Evolutionary conservation across 257 asterid species (phyloP), one percentile per base, ranked within the genome.

Genomic region (Eucommia ulmoides): DNA sequence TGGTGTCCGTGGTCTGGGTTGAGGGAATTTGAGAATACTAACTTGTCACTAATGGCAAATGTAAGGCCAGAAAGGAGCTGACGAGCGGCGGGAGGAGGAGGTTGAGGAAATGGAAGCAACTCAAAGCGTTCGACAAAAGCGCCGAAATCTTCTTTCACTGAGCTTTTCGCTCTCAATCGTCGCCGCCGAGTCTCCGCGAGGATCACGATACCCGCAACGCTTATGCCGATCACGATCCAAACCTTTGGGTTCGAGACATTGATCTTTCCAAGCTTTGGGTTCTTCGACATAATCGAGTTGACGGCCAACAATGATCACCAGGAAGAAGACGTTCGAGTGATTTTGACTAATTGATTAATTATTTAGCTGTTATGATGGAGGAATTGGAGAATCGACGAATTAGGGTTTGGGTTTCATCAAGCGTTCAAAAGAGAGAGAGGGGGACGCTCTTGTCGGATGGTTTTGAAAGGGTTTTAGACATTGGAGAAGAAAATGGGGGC

Each of bases 21-120:
- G n/a, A n/a, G 38, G 12, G 3, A 35, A 35, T 42, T 22, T 5
- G 24, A 22, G 42, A 55, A 20, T 33, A 45, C 59, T 59, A 65
- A 91, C 99, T 77, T 78, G 82, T 91, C 99, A 41, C 60, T 79
- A 45, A 91, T 55, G 62, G 99, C 89, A 56, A 86, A 91, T 47
- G 84, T 67, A 62, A 91, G 80, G 41, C 71, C 84, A 45, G 93
- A 52, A 48, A 91, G 81, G n/a, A 75, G 65, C 19, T 77, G 92
- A 21, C 77, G 82, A 56, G 96, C 84, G 16, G 99, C 94, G 1
- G 99, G 99, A 18, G 96, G 99, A 53, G 95, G 93, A 0, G 95
- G 96, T 65, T 81, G 95, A 68, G 93, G 78, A 59, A 72, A 83
- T 12, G 99, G 94, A 19, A 64, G 70, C 23, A 91, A 74, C 69